Evolutionary conservation across 1,139 yeast genomes (phyloP).

Genomic region (Suhomyces guaymorum): DNA sequence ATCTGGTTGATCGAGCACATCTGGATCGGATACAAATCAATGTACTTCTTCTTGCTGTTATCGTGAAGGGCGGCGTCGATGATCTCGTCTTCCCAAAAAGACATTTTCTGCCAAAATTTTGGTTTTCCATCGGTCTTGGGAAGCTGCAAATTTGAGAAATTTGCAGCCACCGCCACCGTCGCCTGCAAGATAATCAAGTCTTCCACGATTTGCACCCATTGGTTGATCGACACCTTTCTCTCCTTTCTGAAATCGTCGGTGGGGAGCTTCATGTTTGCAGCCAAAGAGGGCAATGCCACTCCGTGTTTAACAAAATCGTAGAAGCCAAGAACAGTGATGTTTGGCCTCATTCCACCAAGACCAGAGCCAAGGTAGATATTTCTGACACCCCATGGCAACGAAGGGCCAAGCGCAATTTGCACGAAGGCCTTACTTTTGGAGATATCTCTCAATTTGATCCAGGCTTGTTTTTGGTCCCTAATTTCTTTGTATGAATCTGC

Average conservation of each 20-base stretch:
- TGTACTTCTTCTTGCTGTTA: constrained; percentile 47
- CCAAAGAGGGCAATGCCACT: constrained; percentile 27
- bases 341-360: constrained; percentile 95
- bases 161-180: constrained; percentile 91
- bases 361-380: constrained; percentile 92
- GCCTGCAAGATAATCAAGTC: constrained; percentile 91
- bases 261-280: constrained; percentile 48
- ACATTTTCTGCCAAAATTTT: constrained; percentile 19
- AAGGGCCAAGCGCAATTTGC: constrained; percentile 85
- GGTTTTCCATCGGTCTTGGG: constrained; percentile 42
- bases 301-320: constrained; percentile 60
- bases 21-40: constrained; percentile 93
- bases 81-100: constrained; percentile 5
- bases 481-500: constrained; percentile 58
- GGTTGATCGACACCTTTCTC: constrained; percentile 64
- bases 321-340: constrained; percentile 87
- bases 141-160: constrained; percentile 62
- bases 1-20: constrained; percentile 81
- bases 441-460: constrained; percentile 79
- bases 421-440: constrained; percentile 87
- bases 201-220: constrained; percentile 92
- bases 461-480: constrained; percentile 70
- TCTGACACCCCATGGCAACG: constrained; percentile 93
- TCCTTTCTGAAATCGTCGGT: constrained; percentile 81
- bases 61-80: too few species aligned